Conservation (phyloP, 352 stramenopile genomes). For the Globisporangium cystogenes region DNA sequence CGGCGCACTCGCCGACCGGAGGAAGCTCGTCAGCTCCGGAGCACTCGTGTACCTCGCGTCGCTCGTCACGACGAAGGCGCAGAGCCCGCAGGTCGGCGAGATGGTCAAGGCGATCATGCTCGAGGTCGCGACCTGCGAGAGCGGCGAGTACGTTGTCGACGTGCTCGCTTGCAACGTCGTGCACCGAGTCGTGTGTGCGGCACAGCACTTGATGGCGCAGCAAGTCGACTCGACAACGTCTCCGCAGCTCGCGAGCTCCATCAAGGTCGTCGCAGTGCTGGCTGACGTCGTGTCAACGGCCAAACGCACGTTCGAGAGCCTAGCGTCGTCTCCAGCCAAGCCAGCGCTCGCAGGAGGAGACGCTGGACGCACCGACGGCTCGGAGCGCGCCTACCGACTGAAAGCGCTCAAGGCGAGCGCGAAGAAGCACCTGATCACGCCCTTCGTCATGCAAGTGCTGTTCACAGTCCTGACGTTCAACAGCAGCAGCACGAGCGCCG, state of each 20-base stretch:
- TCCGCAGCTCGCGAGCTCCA: slow-evolving; percentile 10
- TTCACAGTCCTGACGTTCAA: slow-evolving; percentile 7
- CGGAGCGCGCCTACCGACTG: slow-evolving; percentile 4
- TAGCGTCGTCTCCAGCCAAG: background rate
- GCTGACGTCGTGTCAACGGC: background rate
- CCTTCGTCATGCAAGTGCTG: slow-evolving; percentile 6
- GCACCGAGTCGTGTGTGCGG: slow-evolving; percentile 33
- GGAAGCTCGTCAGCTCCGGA: slow-evolving; percentile 42
- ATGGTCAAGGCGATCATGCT: slow-evolving; percentile 48
- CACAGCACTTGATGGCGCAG: slow-evolving; percentile 14
- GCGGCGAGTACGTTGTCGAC: slow-evolving; percentile 42
- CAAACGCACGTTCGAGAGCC: slow-evolving; percentile 5
- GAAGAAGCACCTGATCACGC: slow-evolving; percentile 4
- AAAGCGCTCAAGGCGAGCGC: slow-evolving; percentile 2
- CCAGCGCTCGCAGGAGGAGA: background rate
- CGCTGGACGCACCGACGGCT: background rate
- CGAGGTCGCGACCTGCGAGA: slow-evolving; percentile 31
- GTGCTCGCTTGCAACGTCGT: slow-evolving; percentile 61
- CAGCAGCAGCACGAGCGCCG: background rate
- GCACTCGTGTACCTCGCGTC: slow-evolving; percentile 45
- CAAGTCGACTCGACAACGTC: background rate
- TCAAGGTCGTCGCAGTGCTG: slow-evolving; percentile 9
- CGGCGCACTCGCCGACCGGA: slow-evolving; percentile 38
- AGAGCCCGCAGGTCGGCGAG: slow-evolving; percentile 32
- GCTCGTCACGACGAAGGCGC: slow-evolving; percentile 22